Evolutionary conservation across 1,139 yeast species (phyloP), one percentile per base, ranked within the genome.

Genomic region (Candida sanyaensis): DNA sequence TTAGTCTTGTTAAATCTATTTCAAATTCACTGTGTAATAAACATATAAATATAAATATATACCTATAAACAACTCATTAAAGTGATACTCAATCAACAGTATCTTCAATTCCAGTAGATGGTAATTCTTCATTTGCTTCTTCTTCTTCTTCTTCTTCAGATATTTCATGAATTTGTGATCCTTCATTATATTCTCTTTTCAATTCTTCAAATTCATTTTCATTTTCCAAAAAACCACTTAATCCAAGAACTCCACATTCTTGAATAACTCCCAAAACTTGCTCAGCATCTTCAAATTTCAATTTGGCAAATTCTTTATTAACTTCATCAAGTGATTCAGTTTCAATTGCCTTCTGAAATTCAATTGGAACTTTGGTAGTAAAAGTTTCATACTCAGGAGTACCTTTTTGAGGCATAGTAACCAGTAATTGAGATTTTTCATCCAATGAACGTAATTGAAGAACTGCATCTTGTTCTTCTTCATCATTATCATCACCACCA

Each of bases 401-500:
- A 6, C 68, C 66, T 49, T 74, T 71, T 54, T 74, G 70, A 3
- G 99, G 99, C 17, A 91, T 72, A 48, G 77, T 79, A 13, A 93
- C 92, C 45, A 81, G 75, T 43, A 93, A 75, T 64, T 88, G 85
- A 1, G 93, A 81, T 51, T 83, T 80, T 32, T 95, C 96, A 66
- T 93, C 98, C 46, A 92, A 80, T 0, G 97, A 84, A 59, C 89
- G 88, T 59, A 93, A 74, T 67, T 93, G 98, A 55, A 93, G 91
- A 55, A 84, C 81, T 46, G 88, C 95, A 55, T 84, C 93, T 26
- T 81, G 89, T 44, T 80, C 88, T 17, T 80, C 88, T 42, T 78
- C 88, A 3, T 49, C 56, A 6, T 53, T 61, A 6, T 52, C 61
- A 29, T 62, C 70, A 3, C 53, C 60, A 26, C 62, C 70, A 11